Conservation (phyloP, 2,329 filamentous ascomycete species). For the Fusarium anguioides region DNA sequence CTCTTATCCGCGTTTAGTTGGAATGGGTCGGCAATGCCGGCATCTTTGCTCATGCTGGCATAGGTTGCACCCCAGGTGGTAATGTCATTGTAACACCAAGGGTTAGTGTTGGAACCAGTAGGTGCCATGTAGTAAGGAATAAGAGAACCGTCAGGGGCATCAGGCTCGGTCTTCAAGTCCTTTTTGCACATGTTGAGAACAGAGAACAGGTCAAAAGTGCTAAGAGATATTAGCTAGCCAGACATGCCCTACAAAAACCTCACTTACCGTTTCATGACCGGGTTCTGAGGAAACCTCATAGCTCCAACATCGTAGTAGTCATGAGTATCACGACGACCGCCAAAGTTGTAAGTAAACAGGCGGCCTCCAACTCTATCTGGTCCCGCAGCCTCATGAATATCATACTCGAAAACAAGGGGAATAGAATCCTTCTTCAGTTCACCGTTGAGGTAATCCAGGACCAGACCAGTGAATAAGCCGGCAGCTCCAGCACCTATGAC, state of each 20-base stretch:
- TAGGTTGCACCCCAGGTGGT: conserved; percentile 5
- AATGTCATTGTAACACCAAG: conserved; percentile 20
- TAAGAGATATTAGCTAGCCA: fast-evolving
- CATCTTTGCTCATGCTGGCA: background rate
- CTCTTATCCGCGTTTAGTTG: background rate
- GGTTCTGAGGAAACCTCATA: conserved; percentile 26
- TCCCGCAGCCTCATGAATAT: conserved; percentile 20
- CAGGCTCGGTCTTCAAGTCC: background rate
- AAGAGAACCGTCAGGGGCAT: conserved; percentile 6
- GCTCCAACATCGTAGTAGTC: conserved; percentile 32
- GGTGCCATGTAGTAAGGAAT: conserved; percentile 15
- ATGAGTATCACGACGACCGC: background rate
- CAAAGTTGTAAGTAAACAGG: conserved; percentile 30
- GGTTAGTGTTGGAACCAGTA: background rate
- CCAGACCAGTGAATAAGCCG: conserved; percentile 9
- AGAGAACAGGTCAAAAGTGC: conserved; percentile 8
- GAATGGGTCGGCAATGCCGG: conserved; percentile 3
- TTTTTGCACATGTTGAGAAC: background rate
- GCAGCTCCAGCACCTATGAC: conserved; percentile 25
- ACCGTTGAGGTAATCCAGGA: conserved; percentile 18
- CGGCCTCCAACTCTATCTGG: conserved; percentile 14
- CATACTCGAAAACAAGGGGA: conserved; percentile 4
- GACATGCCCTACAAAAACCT: fast-evolving
- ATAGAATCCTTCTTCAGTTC: background rate
- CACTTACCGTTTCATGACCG: conserved; percentile 15